Percentiles rank a stretch among this genome's conserved stretches.
phyloP scores from a whole-genome alignment of 257 asterid species.

The Jasminum sambac region DNA sequence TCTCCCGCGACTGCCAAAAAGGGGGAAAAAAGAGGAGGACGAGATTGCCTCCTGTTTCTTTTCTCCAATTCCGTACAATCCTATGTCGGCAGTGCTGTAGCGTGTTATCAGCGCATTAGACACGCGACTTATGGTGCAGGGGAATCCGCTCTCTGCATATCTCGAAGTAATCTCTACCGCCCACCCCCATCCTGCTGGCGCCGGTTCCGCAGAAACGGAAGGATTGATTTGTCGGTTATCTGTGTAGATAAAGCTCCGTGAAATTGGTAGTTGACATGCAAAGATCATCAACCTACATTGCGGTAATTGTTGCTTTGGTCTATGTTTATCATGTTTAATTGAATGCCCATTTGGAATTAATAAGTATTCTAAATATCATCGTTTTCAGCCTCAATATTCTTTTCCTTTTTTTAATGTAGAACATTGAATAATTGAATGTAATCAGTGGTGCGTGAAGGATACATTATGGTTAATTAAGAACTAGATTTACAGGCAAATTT shows the following conservation, averaged over 20 bases:
- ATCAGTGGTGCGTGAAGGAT: background rate
- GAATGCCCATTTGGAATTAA: background rate
- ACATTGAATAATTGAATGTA: too few species aligned
- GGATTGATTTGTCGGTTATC: background rate
- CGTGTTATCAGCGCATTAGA: too few species aligned
- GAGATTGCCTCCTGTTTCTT: too few species aligned
- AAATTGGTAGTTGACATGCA: background rate
- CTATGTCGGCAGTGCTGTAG: background rate
- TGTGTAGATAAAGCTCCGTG: background rate
- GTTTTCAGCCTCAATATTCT: background rate
- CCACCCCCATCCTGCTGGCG: background rate
- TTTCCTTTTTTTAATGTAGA: background rate
- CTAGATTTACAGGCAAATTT: background rate
- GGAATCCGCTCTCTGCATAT: too few species aligned
- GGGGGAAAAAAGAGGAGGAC: too few species aligned
- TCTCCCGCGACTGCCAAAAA: too few species aligned
- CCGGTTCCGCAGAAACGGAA: background rate
- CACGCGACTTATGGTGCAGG: too few species aligned
- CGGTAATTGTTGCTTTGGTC: background rate
- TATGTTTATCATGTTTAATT: background rate
- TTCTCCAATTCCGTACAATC: background rate
- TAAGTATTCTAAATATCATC: too few species aligned
- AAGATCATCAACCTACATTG: background rate
- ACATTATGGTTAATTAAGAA: background rate
- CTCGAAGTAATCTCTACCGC: too few species aligned